Evolutionary conservation across 1,284 basidiomycete genomes (phyloP), one percentile per base, ranked within the genome.

Genomic region (Chalciporus sp.): DNA sequence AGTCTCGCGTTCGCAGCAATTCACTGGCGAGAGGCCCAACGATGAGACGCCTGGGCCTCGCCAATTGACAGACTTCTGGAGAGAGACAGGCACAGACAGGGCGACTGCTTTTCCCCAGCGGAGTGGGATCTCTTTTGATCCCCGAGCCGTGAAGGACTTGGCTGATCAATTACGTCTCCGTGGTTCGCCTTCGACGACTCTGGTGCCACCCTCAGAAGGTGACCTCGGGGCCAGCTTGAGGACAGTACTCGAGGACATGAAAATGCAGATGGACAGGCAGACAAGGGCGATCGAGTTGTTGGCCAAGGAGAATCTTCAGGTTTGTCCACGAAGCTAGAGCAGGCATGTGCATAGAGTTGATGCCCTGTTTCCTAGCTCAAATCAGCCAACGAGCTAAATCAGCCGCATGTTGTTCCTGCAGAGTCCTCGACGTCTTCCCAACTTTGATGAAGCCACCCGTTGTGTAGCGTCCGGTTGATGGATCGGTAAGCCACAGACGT

Each of bases 271-370:
- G 68, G 60, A 68, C 41, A 61, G 63, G 49, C 69, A 71, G 47
- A 67, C 64, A 2, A 59, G 62, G 49, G 66, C 69, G 10, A 61
- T 71, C 8, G 67, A 72, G 28, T 17, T 56, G 37, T 47, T 71
- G 5, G 58, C 65, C 8, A 69, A 67, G 44, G 71, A 71, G 47
- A 74, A 74, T 43, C 42, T 43, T 47, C 59, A 69, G 65, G 70
- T 71, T 58, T 33, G 55, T 57, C 42, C 37, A 28, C 33, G 33
- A 33, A 31, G 29, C 27, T 19, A 19, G 49, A 28, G 40, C 27
- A 39, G 27, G 23, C 3, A 31, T 5, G 35, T 31, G 26, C 31
- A 39, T 43, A 28, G 35, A 29, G 26, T 56, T 71, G 65, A 48
- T 42, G 9, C 16, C 28, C 23, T 23, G 20, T 4, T 16, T 35